Base-by-base conservation (phyloP, 805 yeast genomes). In the Spathaspora boniae region DNA sequence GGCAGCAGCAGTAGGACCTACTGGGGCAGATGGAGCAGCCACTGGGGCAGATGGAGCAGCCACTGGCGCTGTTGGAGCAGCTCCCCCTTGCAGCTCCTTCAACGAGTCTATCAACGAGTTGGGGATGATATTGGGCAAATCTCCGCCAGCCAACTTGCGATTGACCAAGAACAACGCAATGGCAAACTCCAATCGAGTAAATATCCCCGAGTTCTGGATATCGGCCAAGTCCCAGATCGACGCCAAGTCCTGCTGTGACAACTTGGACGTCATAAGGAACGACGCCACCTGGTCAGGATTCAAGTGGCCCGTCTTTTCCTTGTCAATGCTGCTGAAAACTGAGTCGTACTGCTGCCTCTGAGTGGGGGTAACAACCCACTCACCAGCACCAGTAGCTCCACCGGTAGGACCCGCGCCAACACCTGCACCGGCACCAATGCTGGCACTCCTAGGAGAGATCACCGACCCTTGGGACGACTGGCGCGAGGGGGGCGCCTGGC, bases 221-320 rank as follows among this genome's bases (percentile, higher is more conserved):
- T 93, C 97, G 7, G 98, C 78, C 47, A 93, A 70, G 60, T 93
- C 98, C 99, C 99, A 93, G 28, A 91, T 80, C 16, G 78, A 65
- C 2, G 98, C 98, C 43, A 93, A 72, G 15, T 78, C 80, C 34
- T 86, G 89, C 51, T 89, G 96, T 34, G 80, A 74, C 41, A 93
- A 74, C 43, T 86, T 84, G 3, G 98, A 91, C 7, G 93, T 83
- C 71, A 86, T 80, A 48, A 93, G 76, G 55, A 89, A 87, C 6
- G 83, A 81, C 5, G 95, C 98, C 29, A 93, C 87, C 45, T 86
- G 86, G 40, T 72, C 77, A 3, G 96, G 82, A 16, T 81, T 74
- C 46, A 91, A 70, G 2, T 67, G 52, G 4, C 95, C 95, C 2
- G 65, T 40, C 22, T 74, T 70, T 6, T 63, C 33, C 45, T 80